Evolutionary conservation across 805 yeast genomes (phyloP), one percentile per base, ranked within the genome.

Genomic region (Priceomyces melissophilus): DNA sequence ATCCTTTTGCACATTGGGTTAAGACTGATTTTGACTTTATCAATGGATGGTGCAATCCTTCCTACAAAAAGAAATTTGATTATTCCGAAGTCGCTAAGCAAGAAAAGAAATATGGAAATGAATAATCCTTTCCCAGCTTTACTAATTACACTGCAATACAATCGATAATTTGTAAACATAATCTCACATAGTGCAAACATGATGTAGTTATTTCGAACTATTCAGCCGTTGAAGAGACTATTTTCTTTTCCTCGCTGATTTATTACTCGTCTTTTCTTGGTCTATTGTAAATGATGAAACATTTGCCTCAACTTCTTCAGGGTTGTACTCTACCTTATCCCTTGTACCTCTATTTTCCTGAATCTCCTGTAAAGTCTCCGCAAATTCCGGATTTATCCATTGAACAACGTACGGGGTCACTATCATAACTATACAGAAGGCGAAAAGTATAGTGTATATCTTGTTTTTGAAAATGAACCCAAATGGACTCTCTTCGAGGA

Each of bases 1-100:
- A 81, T 52, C 87, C 87, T 27, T 81, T 81, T 66, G 85, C 87
- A 2, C 69, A 74, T 51, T 81, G 74, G 74, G 70, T 59, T 4
- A 54, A 65, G 38, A 65, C 72, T 8, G 68, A 66, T 46, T 69
- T 60, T 48, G 72, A 69, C 46, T 57, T 48, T 33, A 57, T 57
- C 25, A 63, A 63, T 44, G 73, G 73, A 29, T 69, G 69, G 67
- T 59, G 53, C 37, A 67, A 67, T 41, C 74, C 74, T 4, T 54
- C 61, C 35, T 44, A 44, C 17, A 55, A 56, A 37, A 30, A 35
- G 12, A 48, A 51, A 36, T 46, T 50, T 8, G 52, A 60, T 43
- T 61, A 63, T 42, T 40, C 52, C 15, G 57, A 45, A 27, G 42
- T 43, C 30, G 52, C 56, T 17, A 49, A 55, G 39, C 33, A 41